Base-by-base conservation (phyloP, 192 early-diverging fungal species). In the Rhizophagus clarus region DNA sequence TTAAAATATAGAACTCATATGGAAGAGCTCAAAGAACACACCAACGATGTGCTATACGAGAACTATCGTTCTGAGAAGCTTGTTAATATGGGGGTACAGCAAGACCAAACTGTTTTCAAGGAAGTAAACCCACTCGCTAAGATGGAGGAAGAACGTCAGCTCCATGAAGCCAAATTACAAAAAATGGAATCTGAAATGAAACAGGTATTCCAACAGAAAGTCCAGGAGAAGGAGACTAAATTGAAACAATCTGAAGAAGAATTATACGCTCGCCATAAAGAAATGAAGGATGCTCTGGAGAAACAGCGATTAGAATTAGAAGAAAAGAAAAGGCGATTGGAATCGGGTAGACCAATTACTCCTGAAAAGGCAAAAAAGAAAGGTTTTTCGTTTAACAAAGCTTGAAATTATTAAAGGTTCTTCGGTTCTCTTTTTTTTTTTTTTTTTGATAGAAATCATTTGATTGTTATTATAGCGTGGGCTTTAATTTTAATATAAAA, bases 141-240 rank as follows among this genome's bases (percentile, higher is more conserved):
- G 86, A 87, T 97, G 76, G 97, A 98, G 79, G 96, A 97, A 84
- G 97, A 99, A 88, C 92, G 92, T 64, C 82, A 90, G 45, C 88
- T 94, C 42, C 98, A 99, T 79, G 96, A 99, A 85, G 91, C 90
- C 79, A 98, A 98, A 89, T 90, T 99, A 88, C 89, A 92, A 64
- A 97, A 98, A 90, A 98, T 99, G 98, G 97, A 99, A 84, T 90
- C 92, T 37, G 98, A 99, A 86, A 99, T 99, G 98, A 96, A 96
- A 85, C 88, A 93, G 61, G 98, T 99, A 63, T 99, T 99, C 93
- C 94, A 97, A 86, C 95, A 96, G 76, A 98, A 99, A 91, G 98
- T 99, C 4, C 94, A 96, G 75, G 98, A 99, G 87, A 98, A 98
- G 88, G 97, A 99, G 84, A 87, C 95, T 81, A 98, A 98, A 88